A percentile compares a stretch with the other conserved stretches of the same genome.
Evolutionary conservation across 495 filamentous ascomycete genomes (phyloP).

Genomic region (Rhizodiscina lignyota): DNA sequence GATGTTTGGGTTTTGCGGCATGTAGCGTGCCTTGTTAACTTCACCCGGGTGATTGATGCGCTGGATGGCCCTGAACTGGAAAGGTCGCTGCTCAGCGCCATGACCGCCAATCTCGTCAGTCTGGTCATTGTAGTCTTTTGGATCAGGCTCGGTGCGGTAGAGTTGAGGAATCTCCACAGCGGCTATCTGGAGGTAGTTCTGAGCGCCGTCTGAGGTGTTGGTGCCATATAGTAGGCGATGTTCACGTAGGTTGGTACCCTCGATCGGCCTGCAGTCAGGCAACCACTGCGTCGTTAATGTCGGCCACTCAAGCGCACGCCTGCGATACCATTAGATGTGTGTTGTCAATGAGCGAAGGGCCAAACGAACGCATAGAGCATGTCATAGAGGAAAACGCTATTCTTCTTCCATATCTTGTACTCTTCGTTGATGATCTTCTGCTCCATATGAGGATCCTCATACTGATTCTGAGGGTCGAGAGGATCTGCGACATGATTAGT

Average conservation of each 20-base stretch:
- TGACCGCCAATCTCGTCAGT: constrained; percentile 88
- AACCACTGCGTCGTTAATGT: constrained; percentile 97
- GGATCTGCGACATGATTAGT: constrained; percentile 14
- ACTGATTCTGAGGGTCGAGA: constrained; percentile 24
- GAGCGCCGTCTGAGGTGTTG: constrained; percentile 72
- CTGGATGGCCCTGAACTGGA: constrained; percentile 79
- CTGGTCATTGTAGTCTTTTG: constrained; percentile 70
- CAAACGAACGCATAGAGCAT: constrained; percentile 37
- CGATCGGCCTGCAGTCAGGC: constrained; percentile 53
- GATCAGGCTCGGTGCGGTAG: constrained; percentile 44
- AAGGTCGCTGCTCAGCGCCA: constrained; percentile 50
- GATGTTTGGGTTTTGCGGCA: constrained; percentile 93
- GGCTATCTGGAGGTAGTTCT: constrained; percentile 91
- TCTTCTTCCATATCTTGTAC: constrained; percentile 99
- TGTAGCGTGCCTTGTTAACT: constrained; percentile 96
- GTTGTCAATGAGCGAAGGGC: not conserved
- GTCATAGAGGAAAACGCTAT: constrained; percentile 94
- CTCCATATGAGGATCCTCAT: constrained; percentile 56
- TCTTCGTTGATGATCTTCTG: constrained; percentile 94
- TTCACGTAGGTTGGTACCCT: constrained; percentile 71
- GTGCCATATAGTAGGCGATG: constrained; percentile 90
- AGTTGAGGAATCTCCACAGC: constrained; percentile 79
- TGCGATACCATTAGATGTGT: constrained; percentile 11
- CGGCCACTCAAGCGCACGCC: constrained; percentile 93
- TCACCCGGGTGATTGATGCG: constrained; percentile 94